Evolutionary conservation across 768 basidiomycete species (phyloP).

Genomic region (Termitomyces sp.): DNA sequence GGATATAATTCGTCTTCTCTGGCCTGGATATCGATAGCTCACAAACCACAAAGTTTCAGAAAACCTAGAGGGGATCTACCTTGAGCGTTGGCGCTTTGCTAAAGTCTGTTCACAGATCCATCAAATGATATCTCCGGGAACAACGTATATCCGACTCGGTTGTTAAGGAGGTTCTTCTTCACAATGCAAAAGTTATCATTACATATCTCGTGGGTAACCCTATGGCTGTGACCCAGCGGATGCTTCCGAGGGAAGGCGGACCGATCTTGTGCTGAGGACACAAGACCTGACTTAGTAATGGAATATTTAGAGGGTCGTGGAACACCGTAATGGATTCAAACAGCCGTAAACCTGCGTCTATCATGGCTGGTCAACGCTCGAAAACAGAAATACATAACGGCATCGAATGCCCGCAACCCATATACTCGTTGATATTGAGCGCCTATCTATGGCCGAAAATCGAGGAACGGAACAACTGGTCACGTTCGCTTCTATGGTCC

Average conservation of each 20-base stretch:
- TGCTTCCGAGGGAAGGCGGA: background rate
- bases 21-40: background rate
- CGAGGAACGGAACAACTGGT: background rate
- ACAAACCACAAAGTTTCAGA: background rate
- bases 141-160: background rate
- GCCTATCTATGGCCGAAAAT: background rate
- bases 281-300: background rate
- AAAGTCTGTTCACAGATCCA: no score
- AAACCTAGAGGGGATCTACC: background rate
- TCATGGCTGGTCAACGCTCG: background rate
- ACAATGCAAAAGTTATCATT: background rate
- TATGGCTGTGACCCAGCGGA: background rate
- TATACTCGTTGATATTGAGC: background rate
- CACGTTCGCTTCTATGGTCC: background rate
- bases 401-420: background rate
- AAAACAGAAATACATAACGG: background rate
- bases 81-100: background rate
- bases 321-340: background rate
- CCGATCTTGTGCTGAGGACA: no score
- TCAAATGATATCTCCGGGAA: background rate
- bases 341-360: background rate
- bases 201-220: background rate
- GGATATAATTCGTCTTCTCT: background rate
- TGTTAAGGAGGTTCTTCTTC: background rate
- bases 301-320: background rate